Evolutionary conservation across 495 filamentous ascomycete genomes (phyloP), one percentile per base, ranked within the genome.

Genomic region (Mycothermus thermophilus): DNA sequence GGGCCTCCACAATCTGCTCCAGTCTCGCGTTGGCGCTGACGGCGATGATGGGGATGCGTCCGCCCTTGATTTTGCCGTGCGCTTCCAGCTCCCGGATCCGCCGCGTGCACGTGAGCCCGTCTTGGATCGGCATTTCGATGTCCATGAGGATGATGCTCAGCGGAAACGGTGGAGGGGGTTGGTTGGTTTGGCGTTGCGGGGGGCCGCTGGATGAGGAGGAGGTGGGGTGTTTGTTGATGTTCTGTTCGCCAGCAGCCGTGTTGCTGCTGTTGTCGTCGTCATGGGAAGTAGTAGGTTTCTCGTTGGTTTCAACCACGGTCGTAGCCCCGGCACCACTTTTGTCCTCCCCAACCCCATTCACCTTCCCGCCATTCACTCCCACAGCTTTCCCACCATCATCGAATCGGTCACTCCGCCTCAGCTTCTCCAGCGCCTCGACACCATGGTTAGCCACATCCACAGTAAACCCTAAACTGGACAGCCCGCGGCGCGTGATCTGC

Each of bases 81-180:
- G 41, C 37, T 41, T 83, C 76, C 33, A 79, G 57, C 43, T 71
- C 63, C 3, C 83, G 68, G 35, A 92, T 83, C 29, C 64, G 62
- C 22, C 60, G 55, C 12, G 80, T 76, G 37, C 79, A 80, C 13
- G 72, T 72, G 16, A 78, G 67, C 8, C 83, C 83, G 50, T 87
- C 76, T 74, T 85, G 84, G 10, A 86, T 58, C 0, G 83, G 83
- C 83, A 88, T 88, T 47, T 86, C 81, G 32, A 83, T 75, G 46
- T 88, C 83, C 79, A 84, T 84, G 3, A 86, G 58, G 13, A 86
- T 70, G 8, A 83, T 53, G 1, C 50, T 47, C 4, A 54, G 39
- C 4, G 50, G 43, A 14, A 53, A 52, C 8, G 27, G 30, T 36
- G 8, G 28, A 3, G 16, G 15, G 9, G 18, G 24, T 6, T 11